Evolutionary conservation across 1,284 basidiomycete species (phyloP), one percentile per base, ranked within the genome.

Genomic region (Moniliella sp.): DNA sequence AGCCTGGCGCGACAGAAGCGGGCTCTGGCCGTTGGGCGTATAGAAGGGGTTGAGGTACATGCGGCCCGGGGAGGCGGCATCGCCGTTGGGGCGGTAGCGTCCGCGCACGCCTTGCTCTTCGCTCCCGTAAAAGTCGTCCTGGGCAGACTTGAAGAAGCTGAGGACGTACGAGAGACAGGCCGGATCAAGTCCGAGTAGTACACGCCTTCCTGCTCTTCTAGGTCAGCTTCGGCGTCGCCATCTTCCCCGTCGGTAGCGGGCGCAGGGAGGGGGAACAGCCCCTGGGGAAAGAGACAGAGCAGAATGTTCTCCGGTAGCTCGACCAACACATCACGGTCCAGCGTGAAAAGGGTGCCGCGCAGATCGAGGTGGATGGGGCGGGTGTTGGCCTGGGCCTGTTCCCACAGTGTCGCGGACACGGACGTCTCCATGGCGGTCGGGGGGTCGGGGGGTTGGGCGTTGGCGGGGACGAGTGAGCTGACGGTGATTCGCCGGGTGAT

Each of bases 311-410:
- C 88, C 5, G 88, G 88, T 18, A 99, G 68, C 61, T 88, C 84
- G 84, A 97, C 93, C 61, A 99, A 78, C 18, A 79, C 84, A 65
- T 94, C 88, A 47, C 91, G 72, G 65, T 97, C 91, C 35, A 99
- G 83, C 36, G 79, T 76, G 66, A 94, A 91, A 46, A 83, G 75
- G 46, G 68, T 70, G 38, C 84, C 84, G 43, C 88, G 75, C 31
- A 99, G 69, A 64, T 94, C 88, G 48, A 99, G 75, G n/a, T n/a
- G n/a, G n/a, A n/a, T n/a, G n/a, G n/a, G n/a, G n/a, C n/a, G n/a
- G n/a, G n/a, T n/a, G n/a, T n/a, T n/a, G n/a, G n/a, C n/a, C n/a
- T n/a, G n/a, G n/a, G n/a, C n/a, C n/a, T n/a, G n/a, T n/a, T n/a
- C n/a, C n/a, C n/a, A n/a, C n/a, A n/a, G n/a, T n/a, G n/a, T n/a